Conservation (phyloP, 306 rosid genomes). For the Begonia fuchsioides region DNA sequence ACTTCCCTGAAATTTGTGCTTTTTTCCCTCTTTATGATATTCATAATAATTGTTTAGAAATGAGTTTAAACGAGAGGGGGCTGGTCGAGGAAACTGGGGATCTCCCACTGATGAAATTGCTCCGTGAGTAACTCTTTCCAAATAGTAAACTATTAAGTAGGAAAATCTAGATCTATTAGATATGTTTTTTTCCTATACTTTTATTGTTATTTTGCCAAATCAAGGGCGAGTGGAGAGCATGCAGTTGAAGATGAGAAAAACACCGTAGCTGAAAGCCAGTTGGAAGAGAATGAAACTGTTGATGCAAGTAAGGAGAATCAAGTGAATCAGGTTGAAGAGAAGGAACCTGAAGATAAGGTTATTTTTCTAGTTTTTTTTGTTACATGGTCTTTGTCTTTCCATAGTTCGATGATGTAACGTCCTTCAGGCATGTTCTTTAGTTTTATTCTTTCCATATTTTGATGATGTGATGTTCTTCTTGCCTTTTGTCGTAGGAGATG, state of each 20-base stretch:
- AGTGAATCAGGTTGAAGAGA: slow-evolving; percentile 47
- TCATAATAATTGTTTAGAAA: slow-evolving; percentile 11
- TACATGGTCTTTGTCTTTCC: background rate
- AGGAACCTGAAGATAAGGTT: slow-evolving; percentile 89
- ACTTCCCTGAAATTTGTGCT: background rate
- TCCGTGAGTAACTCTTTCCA: slow-evolving; percentile 22
- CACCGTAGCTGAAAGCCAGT: slow-evolving; percentile 53
- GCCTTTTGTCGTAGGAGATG: slow-evolving; percentile 49
- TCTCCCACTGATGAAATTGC: slow-evolving; percentile 30
- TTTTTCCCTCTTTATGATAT: background rate
- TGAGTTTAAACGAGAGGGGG: slow-evolving; percentile 49
- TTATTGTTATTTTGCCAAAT: background rate
- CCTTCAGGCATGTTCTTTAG: too few species aligned
- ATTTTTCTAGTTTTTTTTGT: background rate
- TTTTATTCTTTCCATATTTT: background rate
- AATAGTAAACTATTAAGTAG: too few species aligned
- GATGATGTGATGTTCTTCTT: background rate
- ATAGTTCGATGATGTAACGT: too few species aligned
- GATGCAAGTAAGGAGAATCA: slow-evolving; percentile 65
- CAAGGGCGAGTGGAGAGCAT: slow-evolving; percentile 53
- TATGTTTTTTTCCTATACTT: background rate
- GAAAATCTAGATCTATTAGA: too few species aligned
- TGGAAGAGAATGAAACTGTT: slow-evolving; percentile 30
- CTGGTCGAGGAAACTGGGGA: slow-evolving; percentile 63
- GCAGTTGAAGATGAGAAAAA: slow-evolving; percentile 61